Base-by-base conservation (phyloP, 2,329 filamentous ascomycete species). In the Blastomyces silverae region DNA sequence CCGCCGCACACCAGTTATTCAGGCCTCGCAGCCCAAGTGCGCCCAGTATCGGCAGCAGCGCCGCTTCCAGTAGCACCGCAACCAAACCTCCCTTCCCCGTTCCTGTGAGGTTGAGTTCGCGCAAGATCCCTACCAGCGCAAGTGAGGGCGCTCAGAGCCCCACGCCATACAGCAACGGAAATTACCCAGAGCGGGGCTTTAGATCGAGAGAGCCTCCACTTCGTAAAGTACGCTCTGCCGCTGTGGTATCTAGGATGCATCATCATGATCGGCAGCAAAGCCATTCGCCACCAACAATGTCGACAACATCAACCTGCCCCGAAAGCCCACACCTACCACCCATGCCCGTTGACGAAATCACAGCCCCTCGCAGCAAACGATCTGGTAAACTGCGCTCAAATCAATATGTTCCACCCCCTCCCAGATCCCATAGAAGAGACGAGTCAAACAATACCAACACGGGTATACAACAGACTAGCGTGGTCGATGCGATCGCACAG, bases 401-500 rank as follows among this genome's bases (percentile, higher is more conserved):
- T 52, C 42, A 44, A 50, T 28, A n/a, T 2, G 15, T 44, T 3
- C 62, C 71, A 28, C 64, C 64, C 5, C 69, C 70, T 1, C 70
- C 75, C 56, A 71, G 70, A 31, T 66, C 69, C 44, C 76, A 78
- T 63, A 72, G 75, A 75, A 10, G 82, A 82, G 52, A 88, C 84
- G 3, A 80, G 83, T 64, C 82, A 80, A 53, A 3, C 37, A 39
- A 13, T 22, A 56, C 34, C 28, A 37, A 13, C 53, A 87, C 83
- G 69, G 79, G 81, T 13, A 83, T 85, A 39, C 88, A 91, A 69
- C 85, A 88, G 55, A 89, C 89, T 0, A 89, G 87, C 56, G 91
- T 97, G 17, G 93, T 99, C 6, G 94, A 97, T 78, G 92, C 94
- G 3, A 97, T 99, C 76, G 92, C 94, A 1, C 92, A 96, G 73